phyloP scores from a whole-genome alignment of 495 filamentous ascomycete species.

The Talaromyces thailandensis region DNA sequence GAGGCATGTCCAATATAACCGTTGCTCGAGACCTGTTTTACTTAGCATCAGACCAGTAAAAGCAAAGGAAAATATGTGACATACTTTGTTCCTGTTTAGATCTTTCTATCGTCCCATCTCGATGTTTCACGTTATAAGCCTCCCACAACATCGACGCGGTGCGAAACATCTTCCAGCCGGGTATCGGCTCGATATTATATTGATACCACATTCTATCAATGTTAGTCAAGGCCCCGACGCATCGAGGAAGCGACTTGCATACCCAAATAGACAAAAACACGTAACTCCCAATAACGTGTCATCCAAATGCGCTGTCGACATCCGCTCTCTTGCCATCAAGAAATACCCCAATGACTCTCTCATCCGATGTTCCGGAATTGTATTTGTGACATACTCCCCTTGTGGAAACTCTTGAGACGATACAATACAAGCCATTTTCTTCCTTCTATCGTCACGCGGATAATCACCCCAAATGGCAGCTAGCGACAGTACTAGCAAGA shows the following conservation, averaged over 20 bases:
- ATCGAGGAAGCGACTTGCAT: background rate
- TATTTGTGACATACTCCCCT: constrained; percentile 14
- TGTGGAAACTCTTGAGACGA: constrained; percentile 10
- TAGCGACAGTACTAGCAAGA: constrained; percentile 26
- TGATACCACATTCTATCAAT: constrained; percentile 28
- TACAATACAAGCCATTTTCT: constrained; percentile 13
- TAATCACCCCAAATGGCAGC: constrained; percentile 28
- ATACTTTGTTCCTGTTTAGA: constrained; percentile 26
- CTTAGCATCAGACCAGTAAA: background rate
- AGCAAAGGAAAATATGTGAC: background rate
- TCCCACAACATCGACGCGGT: constrained; percentile 31
- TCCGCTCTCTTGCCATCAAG: constrained; percentile 24
- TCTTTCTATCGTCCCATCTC: constrained; percentile 17
- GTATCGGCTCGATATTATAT: constrained; percentile 29
- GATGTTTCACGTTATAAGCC: constrained; percentile 22
- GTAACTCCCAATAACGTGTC: constrained; percentile 24
- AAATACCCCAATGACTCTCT: constrained; percentile 20
- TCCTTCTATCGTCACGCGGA: constrained; percentile 18
- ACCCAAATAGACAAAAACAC: constrained; percentile 31
- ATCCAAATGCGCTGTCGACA: constrained; percentile 24
- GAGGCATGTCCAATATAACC: constrained; percentile 32
- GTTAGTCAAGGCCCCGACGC: background rate
- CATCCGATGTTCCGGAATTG: constrained; percentile 16
- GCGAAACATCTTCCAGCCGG: constrained; percentile 30
- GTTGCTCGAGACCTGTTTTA: constrained; percentile 22